phyloP scores from a whole-genome alignment of 441 rosid genomes.

The Aquilaria agallochum region DNA sequence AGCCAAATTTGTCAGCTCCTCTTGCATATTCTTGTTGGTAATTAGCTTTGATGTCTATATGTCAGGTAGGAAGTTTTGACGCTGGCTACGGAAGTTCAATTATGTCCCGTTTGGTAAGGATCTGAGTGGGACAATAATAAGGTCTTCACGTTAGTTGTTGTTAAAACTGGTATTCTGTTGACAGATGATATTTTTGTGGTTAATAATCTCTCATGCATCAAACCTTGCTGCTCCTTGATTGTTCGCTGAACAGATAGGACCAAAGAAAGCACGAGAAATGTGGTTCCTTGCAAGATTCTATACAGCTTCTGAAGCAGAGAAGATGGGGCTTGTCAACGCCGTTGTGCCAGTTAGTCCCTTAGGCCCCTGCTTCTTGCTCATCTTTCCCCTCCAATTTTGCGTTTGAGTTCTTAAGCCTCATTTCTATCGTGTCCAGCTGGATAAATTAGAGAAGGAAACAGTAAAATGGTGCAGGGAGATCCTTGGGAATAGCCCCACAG shows the following conservation, averaged over 20 bases:
- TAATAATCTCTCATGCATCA: too few relatives aligned
- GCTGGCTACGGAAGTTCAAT: constrained; percentile 96
- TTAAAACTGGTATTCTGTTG: too few relatives aligned
- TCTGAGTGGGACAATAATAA: too few relatives aligned
- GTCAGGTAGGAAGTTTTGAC: constrained; percentile 95
- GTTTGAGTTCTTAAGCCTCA: neutral
- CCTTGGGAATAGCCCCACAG: constrained; percentile 88
- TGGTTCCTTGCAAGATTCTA: constrained; percentile 91
- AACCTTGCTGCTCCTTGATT: neutral
- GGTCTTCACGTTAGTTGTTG: too few relatives aligned
- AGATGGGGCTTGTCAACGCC: constrained; percentile 89
- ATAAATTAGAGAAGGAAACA: constrained; percentile 77
- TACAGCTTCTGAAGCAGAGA: constrained; percentile 81
- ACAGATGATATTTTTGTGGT: too few relatives aligned
- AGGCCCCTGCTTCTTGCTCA: neutral
- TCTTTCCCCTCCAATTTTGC: neutral
- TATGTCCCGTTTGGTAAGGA: constrained; percentile 90
- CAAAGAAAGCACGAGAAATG: constrained; percentile 92
- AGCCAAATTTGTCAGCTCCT: neutral
- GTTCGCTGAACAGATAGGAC: constrained; percentile 57
- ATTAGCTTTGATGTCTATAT: neutral
- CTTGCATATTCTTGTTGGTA: neutral
- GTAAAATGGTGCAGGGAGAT: constrained; percentile 91
- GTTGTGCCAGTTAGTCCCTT: constrained; percentile 68
- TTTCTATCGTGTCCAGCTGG: constrained; percentile 41